Conservation (phyloP, 805 yeast genomes). For the Candida sakaeoensis region DNA sequence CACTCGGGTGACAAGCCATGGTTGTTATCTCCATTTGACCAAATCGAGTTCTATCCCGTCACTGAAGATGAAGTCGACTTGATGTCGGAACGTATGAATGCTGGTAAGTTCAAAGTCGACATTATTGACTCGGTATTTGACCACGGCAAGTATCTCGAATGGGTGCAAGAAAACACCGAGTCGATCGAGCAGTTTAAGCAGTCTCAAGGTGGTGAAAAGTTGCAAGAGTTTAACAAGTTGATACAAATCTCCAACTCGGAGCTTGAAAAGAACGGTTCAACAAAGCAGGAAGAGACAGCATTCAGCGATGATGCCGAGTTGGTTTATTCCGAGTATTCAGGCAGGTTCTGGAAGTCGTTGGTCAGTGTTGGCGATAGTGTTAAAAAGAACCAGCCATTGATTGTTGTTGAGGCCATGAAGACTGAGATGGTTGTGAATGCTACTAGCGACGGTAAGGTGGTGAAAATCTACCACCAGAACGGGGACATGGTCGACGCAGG, state of each 20-base stretch:
- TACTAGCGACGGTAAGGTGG: slow-evolving; percentile 65
- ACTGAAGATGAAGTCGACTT: slow-evolving; percentile 76
- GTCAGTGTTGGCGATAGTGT: slow-evolving; percentile 77
- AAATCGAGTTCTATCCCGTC: slow-evolving; percentile 91
- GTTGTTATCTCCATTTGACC: slow-evolving; percentile 90
- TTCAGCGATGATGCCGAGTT: slow-evolving; percentile 72
- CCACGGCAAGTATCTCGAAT: slow-evolving; percentile 69
- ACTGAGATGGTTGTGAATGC: slow-evolving; percentile 91
- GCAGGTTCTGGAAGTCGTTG: slow-evolving; percentile 92
- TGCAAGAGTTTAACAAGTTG: slow-evolving; percentile 79
- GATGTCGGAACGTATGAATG: slow-evolving; percentile 66
- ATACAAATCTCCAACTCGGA: slow-evolving; percentile 81
- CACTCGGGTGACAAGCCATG: slow-evolving; percentile 66
- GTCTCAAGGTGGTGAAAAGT: slow-evolving; percentile 72
- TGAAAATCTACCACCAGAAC: slow-evolving; percentile 69
- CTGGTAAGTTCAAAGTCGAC: slow-evolving; percentile 76
- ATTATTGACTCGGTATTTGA: slow-evolving; percentile 78
- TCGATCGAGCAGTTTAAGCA: slow-evolving; percentile 69
- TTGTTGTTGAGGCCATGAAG: slow-evolving; percentile 97
- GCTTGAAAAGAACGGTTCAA: slow-evolving; percentile 50
- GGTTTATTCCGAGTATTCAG: slow-evolving; percentile 94
- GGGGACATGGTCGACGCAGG: slow-evolving; percentile 99
- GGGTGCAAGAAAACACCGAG: slow-evolving; percentile 70
- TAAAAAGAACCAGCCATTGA: slow-evolving; percentile 68
- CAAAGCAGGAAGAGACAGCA: slow-evolving; percentile 46